Evolutionary conservation across 768 basidiomycete species (phyloP), one percentile per base, ranked within the genome.

Genomic region (Boletales sp.): DNA sequence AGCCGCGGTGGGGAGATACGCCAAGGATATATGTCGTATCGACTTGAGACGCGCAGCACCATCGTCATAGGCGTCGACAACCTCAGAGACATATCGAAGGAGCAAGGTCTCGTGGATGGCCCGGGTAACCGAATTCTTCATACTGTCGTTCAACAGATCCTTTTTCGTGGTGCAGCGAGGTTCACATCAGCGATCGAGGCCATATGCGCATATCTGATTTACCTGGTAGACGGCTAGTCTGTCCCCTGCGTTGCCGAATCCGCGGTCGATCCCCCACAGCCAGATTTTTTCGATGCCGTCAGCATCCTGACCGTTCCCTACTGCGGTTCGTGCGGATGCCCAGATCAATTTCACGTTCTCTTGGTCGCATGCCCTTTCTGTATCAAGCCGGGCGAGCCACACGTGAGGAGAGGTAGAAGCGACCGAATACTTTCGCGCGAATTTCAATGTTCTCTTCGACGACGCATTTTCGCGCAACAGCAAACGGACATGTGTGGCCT

Each of bases 311-410:
- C 43, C 45, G 2, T 64, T 63, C 27, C 47, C 52, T 18, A 76
- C 75, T 2, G 51, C 48, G 15, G 56, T 55, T 34, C 81, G 69
- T 18, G 81, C 81, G 52, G 75, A 72, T 24, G 52, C 56, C 77
- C 79, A 82, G 10, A 68, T 67, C 24, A 63, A 61, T 9, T 60
- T 51, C 38, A 69, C 57, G 27, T 62, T 68, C 6, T 51, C 63
- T 8, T 43, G 47, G 35, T 56, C 55, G 43, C 60, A 64, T 8
- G 53, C 53, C 32, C 61, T 47, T 54, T 83, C 81, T 5, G 72
- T 73, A 18, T 68, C 69, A 12, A 86, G 67, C 24, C 80, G 69
- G 14, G 74, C 73, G 12, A 80, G 62, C 82, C 84, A 87, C 24
- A 86, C 71, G 15, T 54, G 54, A 18, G 77, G 66, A 40, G 74